Conservation (phyloP, 371 early-diverging fungal species). For the Lichtheimia hyalospora region DNA sequence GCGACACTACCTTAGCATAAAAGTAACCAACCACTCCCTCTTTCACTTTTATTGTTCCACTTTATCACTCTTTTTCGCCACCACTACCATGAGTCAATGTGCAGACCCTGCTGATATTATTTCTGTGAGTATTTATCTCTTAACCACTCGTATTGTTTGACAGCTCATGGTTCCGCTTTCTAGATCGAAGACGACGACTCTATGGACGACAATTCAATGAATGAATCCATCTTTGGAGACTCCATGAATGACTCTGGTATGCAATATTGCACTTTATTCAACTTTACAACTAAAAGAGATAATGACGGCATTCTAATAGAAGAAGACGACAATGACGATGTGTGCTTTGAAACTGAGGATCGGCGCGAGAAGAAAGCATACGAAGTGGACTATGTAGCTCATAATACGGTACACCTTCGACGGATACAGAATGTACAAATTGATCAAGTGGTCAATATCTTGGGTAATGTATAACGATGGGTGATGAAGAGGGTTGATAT, state of each 20-base stretch:
- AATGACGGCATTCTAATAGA: slow-evolving; percentile 5
- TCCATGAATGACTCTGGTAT: slow-evolving; percentile 12
- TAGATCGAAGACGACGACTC: too few relatives aligned
- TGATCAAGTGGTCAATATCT: slow-evolving; percentile 16
- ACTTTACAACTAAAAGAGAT: neutral
- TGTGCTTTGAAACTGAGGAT: slow-evolving; percentile 13
- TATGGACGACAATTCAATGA: neutral
- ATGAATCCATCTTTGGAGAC: slow-evolving; percentile 9
- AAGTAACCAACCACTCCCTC: too few relatives aligned
- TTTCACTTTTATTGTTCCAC: too few relatives aligned
- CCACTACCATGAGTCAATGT: too few relatives aligned
- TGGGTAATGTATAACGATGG: slow-evolving; percentile 10
- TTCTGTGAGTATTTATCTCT: too few relatives aligned
- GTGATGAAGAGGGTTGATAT: neutral
- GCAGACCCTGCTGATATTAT: too few relatives aligned
- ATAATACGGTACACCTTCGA: slow-evolving; percentile 12
- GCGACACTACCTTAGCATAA: too few relatives aligned
- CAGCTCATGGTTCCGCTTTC: too few relatives aligned
- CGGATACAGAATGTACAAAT: slow-evolving; percentile 19
- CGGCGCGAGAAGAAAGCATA: slow-evolving; percentile 16
- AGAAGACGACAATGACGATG: slow-evolving; percentile 17
- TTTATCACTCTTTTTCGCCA: too few relatives aligned
- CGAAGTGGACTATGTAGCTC: slow-evolving; percentile 20
- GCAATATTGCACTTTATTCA: too few relatives aligned
- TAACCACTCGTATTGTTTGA: too few relatives aligned